Evolutionary conservation across 768 basidiomycete genomes (phyloP).

Genomic region (Cystobasidium tubakii): DNA sequence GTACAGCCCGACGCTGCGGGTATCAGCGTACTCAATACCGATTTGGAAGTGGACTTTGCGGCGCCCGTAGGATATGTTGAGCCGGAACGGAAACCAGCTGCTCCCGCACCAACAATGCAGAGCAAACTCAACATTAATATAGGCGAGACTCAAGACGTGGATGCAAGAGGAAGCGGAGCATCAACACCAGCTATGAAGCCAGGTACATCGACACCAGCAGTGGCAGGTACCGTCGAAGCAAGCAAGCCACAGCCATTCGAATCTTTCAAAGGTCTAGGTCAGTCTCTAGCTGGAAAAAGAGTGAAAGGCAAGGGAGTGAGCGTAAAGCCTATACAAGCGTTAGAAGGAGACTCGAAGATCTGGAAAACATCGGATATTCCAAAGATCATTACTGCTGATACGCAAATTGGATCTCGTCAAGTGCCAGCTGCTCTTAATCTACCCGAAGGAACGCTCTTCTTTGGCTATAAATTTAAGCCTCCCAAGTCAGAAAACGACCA

Average conservation of each 20-base stretch:
- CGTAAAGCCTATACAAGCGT: slow-evolving; percentile 71
- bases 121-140: slow-evolving; percentile 89
- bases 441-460: slow-evolving; percentile 91
- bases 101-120: slow-evolving; percentile 82
- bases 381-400: slow-evolving; percentile 73
- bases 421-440: slow-evolving; percentile 85
- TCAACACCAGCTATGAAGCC: background rate
- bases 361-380: slow-evolving; percentile 64
- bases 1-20: slow-evolving; percentile 76
- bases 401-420: slow-evolving; percentile 65
- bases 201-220: slow-evolving; percentile 12
- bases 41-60: slow-evolving; percentile 96
- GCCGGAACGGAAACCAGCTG: slow-evolving; percentile 65
- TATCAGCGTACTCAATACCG: slow-evolving; percentile 85
- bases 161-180: slow-evolving; percentile 27
- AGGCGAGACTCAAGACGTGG: slow-evolving; percentile 40
- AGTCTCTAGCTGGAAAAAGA: slow-evolving; percentile 80
- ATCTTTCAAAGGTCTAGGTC: slow-evolving; percentile 91
- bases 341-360: slow-evolving; percentile 77
- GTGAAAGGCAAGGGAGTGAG: slow-evolving; percentile 92
- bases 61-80: slow-evolving; percentile 79
- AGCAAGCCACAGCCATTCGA: slow-evolving; percentile 52
- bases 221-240: slow-evolving; percentile 9
- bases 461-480: slow-evolving; percentile 77
- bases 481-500: slow-evolving; percentile 37